Evolutionary conservation across 352 stramenopile species (phyloP), one percentile per base, ranked within the genome.

Genomic region (Phytophthora boehmeriae): DNA sequence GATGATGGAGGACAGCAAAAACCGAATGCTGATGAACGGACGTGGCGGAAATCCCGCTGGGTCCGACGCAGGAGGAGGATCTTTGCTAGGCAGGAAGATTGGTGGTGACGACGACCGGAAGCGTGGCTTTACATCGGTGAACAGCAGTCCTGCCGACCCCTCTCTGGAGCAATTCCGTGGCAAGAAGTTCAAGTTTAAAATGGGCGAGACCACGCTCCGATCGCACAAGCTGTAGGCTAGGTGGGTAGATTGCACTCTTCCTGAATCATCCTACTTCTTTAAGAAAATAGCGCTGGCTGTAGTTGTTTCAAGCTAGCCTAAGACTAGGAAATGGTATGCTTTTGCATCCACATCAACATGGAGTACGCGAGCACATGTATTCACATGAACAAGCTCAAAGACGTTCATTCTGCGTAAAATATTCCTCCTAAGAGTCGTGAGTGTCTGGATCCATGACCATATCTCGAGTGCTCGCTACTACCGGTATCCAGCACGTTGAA

Each of bases 121-220:
- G 44, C 73, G 75, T 36, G 59, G 39, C 2, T 80, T 78, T 42
- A 52, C 64, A 13, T 78, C 71, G 5, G n/a, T 45, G 17, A 44
- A 51, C 13, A 71, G 52, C 44, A 62, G 54, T 9, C 58, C 72
- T 0, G 62, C 65, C 4, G 78, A 89, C 44, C 66, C 76, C 0
- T 55, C 70, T 8, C 65, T 95, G 10, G 86, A 95, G 58, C 83
- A 92, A 51, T 65, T 92, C 34, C 85, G 85, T 5, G 83, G 86
- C 70, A 95, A 95, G 71, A 94, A 93, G 53, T 83, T 94, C 68
- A 93, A 93, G 70, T 86, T 94, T 54, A 92, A 90, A 61, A 86
- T 92, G 76, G 84, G 84, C 36, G 83, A 92, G 39, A 91, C 78
- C 22, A 74, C 80, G 9, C 84, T 95, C 57, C 80, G 80, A 22